Conservation (phyloP, 192 early-diverging fungal genomes). For the Coemansia sp. region DNA sequence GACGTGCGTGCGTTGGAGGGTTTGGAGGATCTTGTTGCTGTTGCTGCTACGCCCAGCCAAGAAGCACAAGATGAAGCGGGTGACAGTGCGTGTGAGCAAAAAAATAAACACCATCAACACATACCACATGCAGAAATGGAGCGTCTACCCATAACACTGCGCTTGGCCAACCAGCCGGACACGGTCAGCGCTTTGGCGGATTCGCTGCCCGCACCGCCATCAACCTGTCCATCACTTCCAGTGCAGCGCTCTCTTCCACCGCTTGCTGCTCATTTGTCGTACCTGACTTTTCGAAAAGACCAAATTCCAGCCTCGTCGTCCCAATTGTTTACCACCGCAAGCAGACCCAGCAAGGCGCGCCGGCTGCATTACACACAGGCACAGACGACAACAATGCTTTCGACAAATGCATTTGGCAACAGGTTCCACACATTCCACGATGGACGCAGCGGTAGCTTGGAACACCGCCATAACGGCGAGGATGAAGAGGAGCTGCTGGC, state of each 20-base stretch:
- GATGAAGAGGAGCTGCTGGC: constrained; percentile 16
- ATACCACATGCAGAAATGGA: not conserved
- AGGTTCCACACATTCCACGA: not conserved
- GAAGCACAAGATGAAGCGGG: no score
- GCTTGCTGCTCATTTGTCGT: not conserved
- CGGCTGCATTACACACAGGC: constrained; percentile 1
- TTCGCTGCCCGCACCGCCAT: constrained; percentile 1
- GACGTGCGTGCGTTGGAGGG: not conserved
- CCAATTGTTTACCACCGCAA: not conserved
- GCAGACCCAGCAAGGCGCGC: not conserved
- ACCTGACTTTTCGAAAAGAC: not conserved
- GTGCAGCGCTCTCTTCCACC: not conserved
- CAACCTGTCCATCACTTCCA: not conserved
- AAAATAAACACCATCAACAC: not conserved
- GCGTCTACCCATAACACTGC: not conserved
- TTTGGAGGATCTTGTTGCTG: no score
- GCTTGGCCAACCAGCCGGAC: not conserved
- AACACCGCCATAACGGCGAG: not conserved
- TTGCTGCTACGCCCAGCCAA: not conserved
- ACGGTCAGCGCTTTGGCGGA: not conserved
- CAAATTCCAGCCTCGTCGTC: not conserved
- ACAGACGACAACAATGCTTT: not conserved
- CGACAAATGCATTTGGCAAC: constrained; percentile 1
- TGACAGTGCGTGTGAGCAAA: no score
- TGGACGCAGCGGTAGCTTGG: not conserved